A percentile compares a stretch with the other conserved stretches of the same genome.
Evolutionary conservation across 2,329 filamentous ascomycete genomes (phyloP).

Genomic region (Fusarium redolens): DNA sequence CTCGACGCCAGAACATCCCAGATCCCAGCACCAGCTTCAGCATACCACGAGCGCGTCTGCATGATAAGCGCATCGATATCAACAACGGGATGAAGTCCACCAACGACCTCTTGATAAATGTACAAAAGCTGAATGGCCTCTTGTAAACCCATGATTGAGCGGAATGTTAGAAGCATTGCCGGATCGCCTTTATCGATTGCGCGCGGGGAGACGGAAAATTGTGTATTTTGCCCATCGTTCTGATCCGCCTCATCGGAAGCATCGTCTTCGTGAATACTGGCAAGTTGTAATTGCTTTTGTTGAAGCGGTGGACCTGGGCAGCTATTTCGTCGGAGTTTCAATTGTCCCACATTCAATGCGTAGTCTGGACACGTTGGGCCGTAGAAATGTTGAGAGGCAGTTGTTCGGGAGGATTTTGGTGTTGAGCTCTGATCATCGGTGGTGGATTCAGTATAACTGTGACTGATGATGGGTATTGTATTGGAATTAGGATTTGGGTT

Average conservation of each 20-base stretch:
- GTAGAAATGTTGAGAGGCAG: constrained; percentile 33
- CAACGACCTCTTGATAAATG: constrained; percentile 24
- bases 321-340: constrained; percentile 28
- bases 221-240: neutral
- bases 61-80: constrained; percentile 11
- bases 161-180: constrained; percentile 21
- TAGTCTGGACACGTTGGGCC: constrained; percentile 45
- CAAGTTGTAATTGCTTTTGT: constrained; percentile 23
- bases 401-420: neutral
- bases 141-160: constrained; percentile 14
- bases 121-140: constrained; percentile 21
- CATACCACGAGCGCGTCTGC: constrained; percentile 21
- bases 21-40: constrained; percentile 9
- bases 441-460: neutral
- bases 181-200: constrained; percentile 16
- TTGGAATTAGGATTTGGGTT: neutral
- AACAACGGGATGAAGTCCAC: constrained; percentile 25
- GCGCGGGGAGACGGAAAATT: neutral
- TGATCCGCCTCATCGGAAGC: constrained; percentile 2
- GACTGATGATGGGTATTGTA: neutral
- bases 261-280: constrained; percentile 26
- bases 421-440: neutral
- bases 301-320: neutral
- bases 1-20: constrained; percentile 24
- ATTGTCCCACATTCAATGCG: constrained; percentile 41